A percentile compares a stretch with the other conserved stretches of the same genome.
These are phyloP conservation scores for Sarcodon sp. DNA, from an alignment of 768 basidiomycete genomes.

Conservation along the genomic window DNA sequence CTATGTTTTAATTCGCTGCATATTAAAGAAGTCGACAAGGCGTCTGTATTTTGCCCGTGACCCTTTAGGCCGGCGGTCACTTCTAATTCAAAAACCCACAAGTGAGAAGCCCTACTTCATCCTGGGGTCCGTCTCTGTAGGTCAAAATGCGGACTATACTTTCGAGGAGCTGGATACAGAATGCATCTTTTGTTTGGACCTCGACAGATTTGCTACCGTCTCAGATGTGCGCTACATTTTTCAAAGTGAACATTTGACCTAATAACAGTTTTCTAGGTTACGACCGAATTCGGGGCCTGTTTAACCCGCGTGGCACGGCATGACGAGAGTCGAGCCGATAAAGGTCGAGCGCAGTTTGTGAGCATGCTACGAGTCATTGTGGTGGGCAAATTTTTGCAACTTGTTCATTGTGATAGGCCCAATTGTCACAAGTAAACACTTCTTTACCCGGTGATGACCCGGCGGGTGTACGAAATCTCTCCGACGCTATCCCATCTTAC, in stretches of 20 bases:
- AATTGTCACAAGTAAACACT: slow-evolving; percentile 31
- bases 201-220: slow-evolving; percentile 15
- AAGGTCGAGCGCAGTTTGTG: slow-evolving; percentile 1
- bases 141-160: slow-evolving; percentile 26
- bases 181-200: slow-evolving; percentile 40
- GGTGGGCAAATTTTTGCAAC: not conserved
- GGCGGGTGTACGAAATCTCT: slow-evolving; percentile 12
- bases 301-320: slow-evolving; percentile 12
- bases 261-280: slow-evolving; percentile 9
- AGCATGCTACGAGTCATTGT: slow-evolving; percentile 1
- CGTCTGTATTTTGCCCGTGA: slow-evolving; percentile 68
- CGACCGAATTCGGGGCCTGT: slow-evolving; percentile 9
- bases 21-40: slow-evolving; percentile 24
- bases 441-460: slow-evolving; percentile 30
- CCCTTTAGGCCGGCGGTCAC: slow-evolving; percentile 77
- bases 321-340: not conserved
- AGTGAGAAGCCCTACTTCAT: slow-evolving; percentile 35
- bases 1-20: not conserved
- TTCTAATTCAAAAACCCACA: slow-evolving; percentile 56
- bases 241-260: not conserved
- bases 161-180: slow-evolving; percentile 55
- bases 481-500: slow-evolving; percentile 31
- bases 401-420: slow-evolving; percentile 22
- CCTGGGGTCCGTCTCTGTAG: slow-evolving; percentile 54
- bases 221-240: slow-evolving; percentile 13